Evolutionary conservation across 75 land plant genomes (phyloP), one percentile per base, ranked within the genome.

Genomic region (Sequoia sempervirens): DNA sequence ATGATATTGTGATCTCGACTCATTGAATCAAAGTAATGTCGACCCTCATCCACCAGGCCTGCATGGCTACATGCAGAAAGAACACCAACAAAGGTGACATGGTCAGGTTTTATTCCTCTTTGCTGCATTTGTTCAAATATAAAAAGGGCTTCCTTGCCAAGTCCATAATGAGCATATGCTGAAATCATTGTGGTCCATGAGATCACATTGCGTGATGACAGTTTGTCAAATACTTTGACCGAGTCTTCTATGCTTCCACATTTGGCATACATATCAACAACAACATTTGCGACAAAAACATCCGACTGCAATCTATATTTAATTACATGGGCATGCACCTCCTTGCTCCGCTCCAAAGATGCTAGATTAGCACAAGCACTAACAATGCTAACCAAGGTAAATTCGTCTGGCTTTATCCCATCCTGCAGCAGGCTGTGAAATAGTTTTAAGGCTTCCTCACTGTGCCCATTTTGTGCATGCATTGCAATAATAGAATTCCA

Each of bases 401-500:
- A 84, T 13, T n/a, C 72, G 73, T 95, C 93, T 58, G 88, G 87
- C n/a, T n/a, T 68, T 38, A 90, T 50, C 4, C 88, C 91, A 50
- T 52, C n/a, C 9, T 47, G 84, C 34, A 86, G 45, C 94, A 95
- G 92, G 20, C 85, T 34, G 43, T 75, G 38, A 78, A 94, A 95
- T 14, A 90, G 54, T 45, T 83, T 87, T 37, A 90, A 70, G 5
- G 89, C 82, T 75, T 86, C 87, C n/a, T 23, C 6, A 43, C 53
- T 68, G 40, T 83, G 84, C 20, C 91, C 94, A 83, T 88, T 87
- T 45, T 88, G 89, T 81, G 83, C 58, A 85, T 86, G 91, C 72
- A 90, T 91, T 5, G 90, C 93, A 28, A 95, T 83, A 82, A 95
- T 82, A 7, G 92, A 86, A 73, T 92, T 95, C 96, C 96, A 95